Percentiles rank a stretch among this genome's conserved stretches.
These are phyloP conservation scores for Eremochloa ophiuroides DNA, from an alignment of 176 grass and related monocot species.

Conservation along the genomic window DNA sequence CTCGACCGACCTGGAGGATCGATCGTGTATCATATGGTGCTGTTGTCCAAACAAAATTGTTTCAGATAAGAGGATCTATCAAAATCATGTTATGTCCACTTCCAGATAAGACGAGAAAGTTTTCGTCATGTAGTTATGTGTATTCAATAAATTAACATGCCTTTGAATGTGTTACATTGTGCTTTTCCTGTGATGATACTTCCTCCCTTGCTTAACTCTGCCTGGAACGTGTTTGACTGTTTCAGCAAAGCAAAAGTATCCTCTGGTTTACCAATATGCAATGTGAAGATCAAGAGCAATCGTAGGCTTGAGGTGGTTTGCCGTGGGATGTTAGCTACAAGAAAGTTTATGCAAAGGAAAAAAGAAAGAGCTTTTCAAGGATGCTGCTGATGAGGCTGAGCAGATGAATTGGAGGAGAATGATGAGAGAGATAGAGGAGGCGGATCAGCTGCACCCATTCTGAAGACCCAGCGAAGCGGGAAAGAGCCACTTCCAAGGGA, in stretches of 20 bases:
- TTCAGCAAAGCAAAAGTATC: conserved; percentile 59
- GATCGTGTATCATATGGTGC: too few species aligned
- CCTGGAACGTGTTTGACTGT: conserved; percentile 12
- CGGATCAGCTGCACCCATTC: conserved; percentile 61
- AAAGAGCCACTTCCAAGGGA: conserved; percentile 52
- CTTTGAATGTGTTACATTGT: background rate
- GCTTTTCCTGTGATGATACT: background rate
- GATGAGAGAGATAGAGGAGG: conserved; percentile 81
- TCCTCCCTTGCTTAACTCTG: background rate
- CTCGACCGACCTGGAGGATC: too few species aligned
- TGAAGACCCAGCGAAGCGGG: conserved; percentile 52
- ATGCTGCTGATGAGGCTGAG: conserved; percentile 54
- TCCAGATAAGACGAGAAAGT: background rate
- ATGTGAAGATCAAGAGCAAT: conserved; percentile 39
- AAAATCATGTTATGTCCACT: background rate
- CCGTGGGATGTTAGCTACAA: conserved; percentile 65
- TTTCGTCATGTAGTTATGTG: background rate
- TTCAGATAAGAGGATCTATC: too few species aligned
- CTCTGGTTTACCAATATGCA: conserved; percentile 22
- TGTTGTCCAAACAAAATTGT: too few species aligned
- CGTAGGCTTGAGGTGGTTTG: conserved; percentile 52
- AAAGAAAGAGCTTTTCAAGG: conserved; percentile 65
- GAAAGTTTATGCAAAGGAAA: conserved; percentile 85
- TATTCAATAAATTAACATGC: background rate
- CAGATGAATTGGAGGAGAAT: conserved; percentile 86